phyloP scores from a whole-genome alignment of 2,329 filamentous ascomycete genomes.

The Hypoxylon sp. region DNA sequence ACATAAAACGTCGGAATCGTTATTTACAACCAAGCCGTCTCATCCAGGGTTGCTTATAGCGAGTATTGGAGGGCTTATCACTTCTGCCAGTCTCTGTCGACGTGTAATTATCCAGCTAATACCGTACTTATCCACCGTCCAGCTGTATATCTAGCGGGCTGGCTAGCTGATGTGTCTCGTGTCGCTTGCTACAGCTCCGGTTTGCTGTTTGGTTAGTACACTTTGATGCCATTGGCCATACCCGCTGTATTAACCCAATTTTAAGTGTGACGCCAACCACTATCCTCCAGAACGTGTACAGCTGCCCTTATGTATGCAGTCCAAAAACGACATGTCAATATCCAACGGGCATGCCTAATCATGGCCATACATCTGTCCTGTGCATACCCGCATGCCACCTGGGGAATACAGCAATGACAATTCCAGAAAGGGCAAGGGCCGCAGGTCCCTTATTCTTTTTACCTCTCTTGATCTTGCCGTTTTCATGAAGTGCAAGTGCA shows the following conservation, averaged over 20 bases:
- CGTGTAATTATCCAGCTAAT: background rate
- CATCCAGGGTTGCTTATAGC: background rate
- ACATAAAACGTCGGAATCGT: background rate
- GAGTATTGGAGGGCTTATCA: background rate
- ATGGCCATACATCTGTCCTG: constrained; percentile 32
- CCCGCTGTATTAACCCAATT: constrained; percentile 11
- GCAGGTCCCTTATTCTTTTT: constrained; percentile 8
- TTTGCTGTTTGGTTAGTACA: constrained; percentile 19
- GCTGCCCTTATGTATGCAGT: background rate
- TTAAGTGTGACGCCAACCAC: constrained; percentile 26
- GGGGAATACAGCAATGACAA: constrained; percentile 5
- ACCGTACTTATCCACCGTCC: background rate
- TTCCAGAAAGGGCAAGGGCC: constrained; percentile 16
- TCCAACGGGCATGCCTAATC: constrained; percentile 32
- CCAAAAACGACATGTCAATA: constrained; percentile 23
- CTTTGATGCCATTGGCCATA: constrained; percentile 21
- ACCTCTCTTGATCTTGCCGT: background rate
- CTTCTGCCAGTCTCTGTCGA: background rate
- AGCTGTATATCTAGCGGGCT: constrained; percentile 1
- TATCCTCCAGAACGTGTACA: constrained; percentile 17
- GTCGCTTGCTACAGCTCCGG: background rate
- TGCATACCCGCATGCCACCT: constrained; percentile 33
- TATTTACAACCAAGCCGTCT: background rate
- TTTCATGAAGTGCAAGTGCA: background rate
- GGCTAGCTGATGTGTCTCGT: constrained; percentile 26